phyloP scores from a whole-genome alignment of 768 basidiomycete genomes.

The Trametes elegans region DNA sequence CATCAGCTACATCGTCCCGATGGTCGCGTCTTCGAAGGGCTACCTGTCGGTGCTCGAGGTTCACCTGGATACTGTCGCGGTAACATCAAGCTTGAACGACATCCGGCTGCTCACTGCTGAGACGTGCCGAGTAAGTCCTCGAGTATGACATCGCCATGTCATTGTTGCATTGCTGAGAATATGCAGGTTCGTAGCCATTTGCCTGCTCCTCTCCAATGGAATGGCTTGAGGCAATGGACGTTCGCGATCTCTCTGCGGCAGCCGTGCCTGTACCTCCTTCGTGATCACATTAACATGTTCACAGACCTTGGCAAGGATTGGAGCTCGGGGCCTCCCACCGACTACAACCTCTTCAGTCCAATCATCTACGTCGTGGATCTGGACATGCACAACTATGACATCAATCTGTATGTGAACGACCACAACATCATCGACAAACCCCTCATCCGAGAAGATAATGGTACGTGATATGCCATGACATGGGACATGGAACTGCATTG shows the following conservation, averaged over 20 bases:
- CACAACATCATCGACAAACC: slow-evolving; percentile 96
- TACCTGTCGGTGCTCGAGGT: slow-evolving; percentile 81
- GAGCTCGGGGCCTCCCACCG: slow-evolving; percentile 76
- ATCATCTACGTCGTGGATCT: slow-evolving; percentile 72
- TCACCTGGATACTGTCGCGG: slow-evolving; percentile 72
- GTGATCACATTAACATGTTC: slow-evolving; percentile 94
- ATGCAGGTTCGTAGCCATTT: slow-evolving; percentile 66
- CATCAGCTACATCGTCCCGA: slow-evolving; percentile 80
- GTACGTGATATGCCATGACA: slow-evolving; percentile 37
- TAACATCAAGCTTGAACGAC: slow-evolving; percentile 88
- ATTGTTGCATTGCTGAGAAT: not conserved
- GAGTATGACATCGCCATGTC: not conserved
- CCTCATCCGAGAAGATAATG: slow-evolving; percentile 76
- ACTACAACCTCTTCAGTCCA: slow-evolving; percentile 83
- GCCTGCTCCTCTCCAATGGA: slow-evolving; percentile 82
- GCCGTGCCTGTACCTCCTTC: slow-evolving; percentile 73
- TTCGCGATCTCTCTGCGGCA: slow-evolving; percentile 70
- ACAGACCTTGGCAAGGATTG: slow-evolving; percentile 93
- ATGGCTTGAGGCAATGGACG: slow-evolving; percentile 75
- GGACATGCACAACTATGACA: slow-evolving; percentile 68
- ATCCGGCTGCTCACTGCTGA: slow-evolving; percentile 75
- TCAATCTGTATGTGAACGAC: slow-evolving; percentile 88
- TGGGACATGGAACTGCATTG: not conserved
- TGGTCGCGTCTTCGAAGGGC: slow-evolving; percentile 70
- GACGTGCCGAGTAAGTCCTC: slow-evolving; percentile 64